These are phyloP conservation scores for Curvularia lunata DNA, from an alignment of 2,329 filamentous ascomycete species.

Conservation along the genomic window DNA sequence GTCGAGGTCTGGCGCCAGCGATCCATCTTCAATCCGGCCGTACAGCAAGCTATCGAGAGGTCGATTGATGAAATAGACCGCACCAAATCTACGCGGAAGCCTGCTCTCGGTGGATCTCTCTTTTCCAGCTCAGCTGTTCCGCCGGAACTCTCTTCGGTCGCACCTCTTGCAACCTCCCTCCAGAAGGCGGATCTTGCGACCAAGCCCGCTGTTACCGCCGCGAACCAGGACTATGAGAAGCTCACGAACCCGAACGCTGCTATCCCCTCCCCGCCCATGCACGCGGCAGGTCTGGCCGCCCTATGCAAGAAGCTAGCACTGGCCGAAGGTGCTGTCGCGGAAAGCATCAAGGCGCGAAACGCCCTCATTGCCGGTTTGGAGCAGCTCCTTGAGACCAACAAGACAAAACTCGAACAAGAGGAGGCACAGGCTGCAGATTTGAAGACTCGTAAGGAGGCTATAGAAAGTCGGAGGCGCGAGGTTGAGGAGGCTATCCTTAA, in stretches of 20 bases:
- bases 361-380: conserved; percentile 81
- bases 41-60: conserved; percentile 80
- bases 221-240: conserved; percentile 84
- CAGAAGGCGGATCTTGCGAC: conserved; percentile 74
- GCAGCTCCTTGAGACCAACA: conserved; percentile 78
- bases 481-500: conserved; percentile 93
- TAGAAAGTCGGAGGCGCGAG: conserved; percentile 82
- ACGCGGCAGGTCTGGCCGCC: conserved; percentile 86
- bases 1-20: conserved; percentile 94
- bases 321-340: conserved; percentile 86
- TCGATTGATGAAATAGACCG: conserved; percentile 72
- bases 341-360: conserved; percentile 84
- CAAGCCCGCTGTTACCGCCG: conserved; percentile 70
- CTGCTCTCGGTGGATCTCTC: conserved; percentile 70
- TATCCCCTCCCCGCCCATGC: conserved; percentile 82
- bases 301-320: conserved; percentile 88
- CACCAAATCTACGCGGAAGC: conserved; percentile 60
- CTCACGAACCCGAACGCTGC: conserved; percentile 73
- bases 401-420: conserved; percentile 71
- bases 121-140: conserved; percentile 71
- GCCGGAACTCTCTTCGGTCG: conserved; percentile 76
- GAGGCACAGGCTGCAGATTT: conserved; percentile 70
- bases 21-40: conserved; percentile 78
- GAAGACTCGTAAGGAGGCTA: conserved; percentile 69
- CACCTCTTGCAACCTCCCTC: conserved; percentile 74